Percentiles rank a stretch among this genome's conserved stretches.
phyloP scores from a whole-genome alignment of 2,329 filamentous ascomycete genomes.

The Monilinia laxa region DNA sequence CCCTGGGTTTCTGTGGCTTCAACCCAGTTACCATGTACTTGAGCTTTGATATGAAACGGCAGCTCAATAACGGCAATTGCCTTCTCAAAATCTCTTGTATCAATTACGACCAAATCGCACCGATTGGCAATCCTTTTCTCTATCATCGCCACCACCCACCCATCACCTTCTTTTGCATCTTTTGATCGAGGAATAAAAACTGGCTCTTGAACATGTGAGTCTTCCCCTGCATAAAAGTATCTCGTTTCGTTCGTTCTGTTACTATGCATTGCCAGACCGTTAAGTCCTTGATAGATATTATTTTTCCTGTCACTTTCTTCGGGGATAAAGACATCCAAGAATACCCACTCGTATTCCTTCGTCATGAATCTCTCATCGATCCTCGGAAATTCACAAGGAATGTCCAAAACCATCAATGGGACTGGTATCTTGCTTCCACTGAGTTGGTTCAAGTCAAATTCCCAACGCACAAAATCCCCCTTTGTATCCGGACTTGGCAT shows the following conservation, averaged over 20 bases:
- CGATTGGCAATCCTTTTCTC: slow-evolving; percentile 42
- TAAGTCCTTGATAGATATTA: slow-evolving; percentile 36
- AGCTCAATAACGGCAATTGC: slow-evolving; percentile 40
- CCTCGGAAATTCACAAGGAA: slow-evolving; percentile 47
- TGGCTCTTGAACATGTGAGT: slow-evolving; percentile 52
- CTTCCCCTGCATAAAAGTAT: slow-evolving; percentile 42
- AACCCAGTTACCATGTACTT: slow-evolving; percentile 39
- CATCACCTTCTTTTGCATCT: slow-evolving; percentile 38
- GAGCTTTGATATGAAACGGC: slow-evolving; percentile 35
- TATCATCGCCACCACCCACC: slow-evolving; percentile 37
- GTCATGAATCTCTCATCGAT: slow-evolving; percentile 48
- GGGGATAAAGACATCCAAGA: slow-evolving; percentile 44
- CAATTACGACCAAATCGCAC: slow-evolving; percentile 42
- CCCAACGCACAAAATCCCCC: slow-evolving; percentile 44
- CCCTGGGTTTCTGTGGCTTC: slow-evolving; percentile 7
- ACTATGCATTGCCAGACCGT: slow-evolving; percentile 25
- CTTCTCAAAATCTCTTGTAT: slow-evolving; percentile 36
- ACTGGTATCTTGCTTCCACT: slow-evolving; percentile 36
- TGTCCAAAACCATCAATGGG: slow-evolving; percentile 41
- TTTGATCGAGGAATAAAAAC: slow-evolving; percentile 50
- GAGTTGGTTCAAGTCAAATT: slow-evolving; percentile 42
- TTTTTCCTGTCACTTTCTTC: slow-evolving; percentile 38
- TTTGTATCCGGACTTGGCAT: slow-evolving; percentile 41
- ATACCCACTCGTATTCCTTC: slow-evolving; percentile 43
- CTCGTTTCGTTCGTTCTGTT: slow-evolving; percentile 31